Conservation (phyloP, 148 eudicot species). For the Linanthus parryae region DNA sequence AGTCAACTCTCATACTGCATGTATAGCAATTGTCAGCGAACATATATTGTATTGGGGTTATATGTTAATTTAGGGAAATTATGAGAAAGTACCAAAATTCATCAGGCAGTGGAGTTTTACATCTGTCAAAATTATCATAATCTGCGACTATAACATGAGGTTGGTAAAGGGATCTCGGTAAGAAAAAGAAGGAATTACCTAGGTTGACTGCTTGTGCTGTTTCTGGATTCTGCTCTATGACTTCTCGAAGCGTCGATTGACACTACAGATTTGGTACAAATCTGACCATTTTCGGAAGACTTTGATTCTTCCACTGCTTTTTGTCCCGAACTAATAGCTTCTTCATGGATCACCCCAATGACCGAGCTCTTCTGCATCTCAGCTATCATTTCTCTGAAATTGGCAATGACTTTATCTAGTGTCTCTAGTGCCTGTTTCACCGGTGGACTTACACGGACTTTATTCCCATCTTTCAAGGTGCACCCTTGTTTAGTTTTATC, state of each 20-base stretch:
- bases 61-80: no score
- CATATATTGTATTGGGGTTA: no score
- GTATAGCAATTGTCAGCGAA: no score
- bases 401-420: slow-evolving; percentile 49
- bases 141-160: neutral
- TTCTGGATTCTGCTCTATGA: slow-evolving; percentile 22
- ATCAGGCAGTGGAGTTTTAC: no score
- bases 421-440: slow-evolving; percentile 71
- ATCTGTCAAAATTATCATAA: no score
- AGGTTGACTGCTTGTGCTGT: slow-evolving; percentile 22
- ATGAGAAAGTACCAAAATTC: no score
- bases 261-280: slow-evolving; percentile 9
- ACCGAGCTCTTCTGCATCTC: slow-evolving; percentile 7
- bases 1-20: no score
- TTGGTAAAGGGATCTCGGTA: neutral
- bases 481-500: neutral
- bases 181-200: slow-evolving; percentile 22
- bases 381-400: slow-evolving; percentile 36
- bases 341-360: slow-evolving; percentile 8
- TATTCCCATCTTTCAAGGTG: slow-evolving; percentile 18
- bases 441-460: slow-evolving; percentile 49
- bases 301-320: slow-evolving; percentile 17
- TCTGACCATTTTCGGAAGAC: slow-evolving; percentile 19
- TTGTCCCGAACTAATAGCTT: slow-evolving; percentile 5
- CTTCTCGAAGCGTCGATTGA: slow-evolving; percentile 14